Evolutionary conservation across 257 asterid species (phyloP), one percentile per base, ranked within the genome.

Genomic region (Galeopsis tetrahit): DNA sequence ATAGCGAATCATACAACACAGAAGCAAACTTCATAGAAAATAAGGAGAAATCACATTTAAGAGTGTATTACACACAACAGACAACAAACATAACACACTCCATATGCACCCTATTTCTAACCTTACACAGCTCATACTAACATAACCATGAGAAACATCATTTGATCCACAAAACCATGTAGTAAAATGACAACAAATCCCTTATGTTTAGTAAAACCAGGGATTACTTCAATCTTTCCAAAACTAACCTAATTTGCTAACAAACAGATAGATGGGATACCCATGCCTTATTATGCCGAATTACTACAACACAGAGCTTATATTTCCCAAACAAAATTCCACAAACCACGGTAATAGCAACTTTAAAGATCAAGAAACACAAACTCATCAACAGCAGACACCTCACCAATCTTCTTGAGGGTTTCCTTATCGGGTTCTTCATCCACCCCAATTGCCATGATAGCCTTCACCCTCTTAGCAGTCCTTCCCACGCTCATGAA

Each of bases 401-500:
- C 92, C 42, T 89, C 87, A 1, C 99, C 99, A 0, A 94, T 91
- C 84, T 83, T 86, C 87, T 77, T 88, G 46, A 91, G 90, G 7
- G 98, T 82, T 11, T 85, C 90, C 84, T 92, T 89, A 35, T 81
- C 81, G 0, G 99, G 99, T 68, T 86, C 93, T 72, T 94, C 99
- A 36, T 94, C 99, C 10, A 94, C 98, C 40, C 98, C 99, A 28
- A 94, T 94, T 7, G 99, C 99, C 99, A 94, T 91, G 49, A 94
- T 83, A 11, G 99, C 99, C 76, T 78, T 88, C 49, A 86, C 84
- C 86, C 98, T 81, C 90, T 73, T 87, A 28, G 71, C 84, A 42
- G 89, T 87, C 78, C 99, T 82, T n/a, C 97, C 96, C 38, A 94
- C 99, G 38, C 99, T 94, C 99, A 94, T 94, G 72, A 94, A 94